Conservation (phyloP, 106 monocot species). For the Allium sativum region DNA sequence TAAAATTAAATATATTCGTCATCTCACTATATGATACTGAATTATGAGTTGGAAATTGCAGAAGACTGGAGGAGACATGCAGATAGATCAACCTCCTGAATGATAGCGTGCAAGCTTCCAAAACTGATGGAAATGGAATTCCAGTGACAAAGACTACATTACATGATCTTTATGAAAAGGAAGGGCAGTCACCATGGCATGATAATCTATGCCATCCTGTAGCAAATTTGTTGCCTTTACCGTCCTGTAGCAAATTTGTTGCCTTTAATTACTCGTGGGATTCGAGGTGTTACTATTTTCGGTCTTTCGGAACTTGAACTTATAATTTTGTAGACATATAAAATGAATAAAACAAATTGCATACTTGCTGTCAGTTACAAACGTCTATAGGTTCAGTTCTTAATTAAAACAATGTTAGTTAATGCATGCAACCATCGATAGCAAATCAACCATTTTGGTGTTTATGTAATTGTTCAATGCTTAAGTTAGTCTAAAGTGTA, state of each 20-base stretch:
- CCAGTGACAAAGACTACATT: constrained; percentile 52
- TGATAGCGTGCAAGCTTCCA: constrained; percentile 47
- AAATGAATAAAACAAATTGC: too few relatives aligned
- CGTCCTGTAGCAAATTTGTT: too few relatives aligned
- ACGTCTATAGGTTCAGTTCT: too few relatives aligned
- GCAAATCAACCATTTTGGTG: too few relatives aligned
- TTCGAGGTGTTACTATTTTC: constrained; percentile 75
- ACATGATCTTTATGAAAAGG: constrained; percentile 75
- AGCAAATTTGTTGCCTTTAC: too few relatives aligned
- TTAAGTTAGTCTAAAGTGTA: too few relatives aligned
- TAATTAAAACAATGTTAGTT: too few relatives aligned
- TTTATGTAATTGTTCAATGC: too few relatives aligned
- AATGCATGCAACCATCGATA: too few relatives aligned
- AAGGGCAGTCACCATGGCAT: constrained; percentile 97
- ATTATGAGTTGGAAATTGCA: background rate
- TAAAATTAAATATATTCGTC: too few relatives aligned
- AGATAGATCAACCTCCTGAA: constrained; percentile 18
- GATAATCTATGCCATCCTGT: constrained; percentile 93
- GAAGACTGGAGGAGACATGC: constrained; percentile 1
- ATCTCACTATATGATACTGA: background rate
- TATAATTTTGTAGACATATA: background rate
- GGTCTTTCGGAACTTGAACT: background rate
- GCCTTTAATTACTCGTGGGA: constrained; percentile 69
- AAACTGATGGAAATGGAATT: constrained; percentile 58
- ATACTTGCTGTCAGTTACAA: too few relatives aligned